Base-by-base conservation (phyloP, 257 asterid genomes). In the Lycium ferocissimum region DNA sequence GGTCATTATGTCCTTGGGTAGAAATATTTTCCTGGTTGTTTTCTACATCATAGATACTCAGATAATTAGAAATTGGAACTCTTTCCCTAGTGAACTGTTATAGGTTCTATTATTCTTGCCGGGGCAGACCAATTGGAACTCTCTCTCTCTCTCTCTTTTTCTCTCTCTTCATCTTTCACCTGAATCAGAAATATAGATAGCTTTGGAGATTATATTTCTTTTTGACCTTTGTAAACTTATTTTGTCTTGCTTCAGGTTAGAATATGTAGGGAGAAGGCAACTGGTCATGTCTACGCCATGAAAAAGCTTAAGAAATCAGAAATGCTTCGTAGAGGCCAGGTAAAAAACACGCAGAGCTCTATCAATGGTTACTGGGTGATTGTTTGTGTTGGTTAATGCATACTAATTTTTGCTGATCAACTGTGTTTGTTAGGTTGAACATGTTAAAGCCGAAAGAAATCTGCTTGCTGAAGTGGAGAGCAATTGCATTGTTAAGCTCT, bases 311-410 rank as follows among this genome's bases (percentile, higher is more conserved):
- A 94, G 93, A 96, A 96, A 87, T 94, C 99, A 6, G 99, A 96
- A 91, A 96, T 96, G 99, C 98, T 96, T 80, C 98, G 99, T 56
- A 90, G 99, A 89, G 99, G 99, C 84, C 99, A 96, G 99, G 99
- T 96, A 85, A 71, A 66, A 81, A 63, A 33, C 22, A 38, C 83
- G 88, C n/a, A 71, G 43, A 79, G 26, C 49, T 79, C 76, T 66
- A 84, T 58, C 67, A 63, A 81, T 79, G 38, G 56, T 49, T 84
- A 26, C 71, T 13, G 63, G 86, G 81, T 86, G 83, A 78, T 62
- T 82, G 56, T 54, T 83, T 59, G 72, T 69, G 35, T 63, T 33
- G 66, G 26, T 9, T 15, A 40, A 47, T 83, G 75, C 86, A 85
- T 81, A 56, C 86, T 83, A 40, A 66, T 37, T 84, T 84, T 78